Base-by-base conservation (phyloP, 208 protist genomes). In the Angomonas ambiguus region DNA sequence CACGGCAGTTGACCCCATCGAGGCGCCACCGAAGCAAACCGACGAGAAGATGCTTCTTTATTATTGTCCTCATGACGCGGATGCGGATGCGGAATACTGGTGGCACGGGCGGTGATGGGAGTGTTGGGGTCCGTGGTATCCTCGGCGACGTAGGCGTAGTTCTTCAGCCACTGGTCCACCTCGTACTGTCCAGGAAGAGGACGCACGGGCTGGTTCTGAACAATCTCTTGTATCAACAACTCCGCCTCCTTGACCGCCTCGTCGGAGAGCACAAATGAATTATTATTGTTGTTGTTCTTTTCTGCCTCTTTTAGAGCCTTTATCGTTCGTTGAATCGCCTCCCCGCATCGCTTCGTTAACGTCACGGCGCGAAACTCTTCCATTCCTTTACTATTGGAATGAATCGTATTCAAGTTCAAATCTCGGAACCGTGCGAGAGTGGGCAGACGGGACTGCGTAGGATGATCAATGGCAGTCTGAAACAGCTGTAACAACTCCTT, bases 1-100 rank as follows among this genome's bases (percentile, higher is more conserved):
- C 88, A 96, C 35, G 92, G 92, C 11, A 93, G 25, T 65, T 96
- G 86, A 3, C 87, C 85, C 89, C 92, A 96, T 20, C 79, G 77
- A 18, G 89, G 83, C 13, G 72, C 74, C 3, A 79, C 62, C 49
- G 59, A 10, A 22, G 32, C 27, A 8, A 60, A 69, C 30, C 55
- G 41, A 20, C 18, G 64, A 32, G 3, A 45, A 22, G 13, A 20
- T 22, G 45, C 62, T n/a, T 67, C n/a, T 22, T 25, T 25, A 16
- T 18, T 55, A n/a, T 65, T 45, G 55, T 64, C 25, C 13, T 11
- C 53, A 28, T 41, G 35, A 0, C 31, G 32, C 24, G 51, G 51
- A 13, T 65, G 20, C 48, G 32, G 56, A 8, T 48, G 33, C 0
- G 34, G n/a, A 48, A 18, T 65, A 42, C 13, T 45, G 16, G 56